phyloP scores from a whole-genome alignment of 2,329 filamentous ascomycete species.

The Biscogniauxia sp. region DNA sequence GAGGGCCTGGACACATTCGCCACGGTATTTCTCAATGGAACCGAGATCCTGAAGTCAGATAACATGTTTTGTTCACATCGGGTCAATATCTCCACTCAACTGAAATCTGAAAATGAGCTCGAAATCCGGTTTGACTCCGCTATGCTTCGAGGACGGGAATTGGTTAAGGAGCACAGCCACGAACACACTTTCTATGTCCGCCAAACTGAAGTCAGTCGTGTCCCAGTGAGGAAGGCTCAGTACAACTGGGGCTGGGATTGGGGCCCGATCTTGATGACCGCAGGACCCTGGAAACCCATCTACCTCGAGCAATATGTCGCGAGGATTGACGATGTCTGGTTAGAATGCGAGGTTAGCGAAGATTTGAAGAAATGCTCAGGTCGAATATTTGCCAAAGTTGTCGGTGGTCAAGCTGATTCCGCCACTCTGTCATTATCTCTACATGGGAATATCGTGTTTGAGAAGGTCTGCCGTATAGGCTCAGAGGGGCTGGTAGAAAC shows the following conservation, averaged over 20 bases:
- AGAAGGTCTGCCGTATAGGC: conserved; percentile 17
- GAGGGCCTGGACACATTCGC: conserved; percentile 65
- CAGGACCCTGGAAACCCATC: conserved; percentile 66
- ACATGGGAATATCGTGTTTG: conserved; percentile 15
- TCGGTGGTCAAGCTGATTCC: conserved; percentile 29
- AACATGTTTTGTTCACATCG: conserved; percentile 65
- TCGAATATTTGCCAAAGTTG: conserved; percentile 36
- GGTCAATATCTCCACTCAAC: conserved; percentile 45
- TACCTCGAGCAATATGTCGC: conserved; percentile 61
- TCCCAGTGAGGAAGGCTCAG: conserved; percentile 63
- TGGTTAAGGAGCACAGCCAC: conserved; percentile 49
- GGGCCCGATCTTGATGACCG: conserved; percentile 62
- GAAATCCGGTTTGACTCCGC: conserved; percentile 59
- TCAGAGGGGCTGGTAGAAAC: conserved; percentile 18
- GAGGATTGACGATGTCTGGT: conserved; percentile 57
- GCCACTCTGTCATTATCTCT: conserved; percentile 29
- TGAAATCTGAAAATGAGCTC: conserved; percentile 45
- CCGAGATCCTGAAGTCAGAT: conserved; percentile 51
- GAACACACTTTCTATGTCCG: conserved; percentile 54
- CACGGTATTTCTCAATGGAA: conserved; percentile 53
- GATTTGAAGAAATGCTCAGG: conserved; percentile 40
- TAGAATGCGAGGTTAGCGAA: conserved; percentile 34
- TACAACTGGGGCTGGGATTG: conserved; percentile 73
- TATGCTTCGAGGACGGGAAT: conserved; percentile 48
- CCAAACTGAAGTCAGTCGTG: conserved; percentile 43